Base-by-base conservation (phyloP, 768 basidiomycete genomes). In the Pleurotus djamor region DNA sequence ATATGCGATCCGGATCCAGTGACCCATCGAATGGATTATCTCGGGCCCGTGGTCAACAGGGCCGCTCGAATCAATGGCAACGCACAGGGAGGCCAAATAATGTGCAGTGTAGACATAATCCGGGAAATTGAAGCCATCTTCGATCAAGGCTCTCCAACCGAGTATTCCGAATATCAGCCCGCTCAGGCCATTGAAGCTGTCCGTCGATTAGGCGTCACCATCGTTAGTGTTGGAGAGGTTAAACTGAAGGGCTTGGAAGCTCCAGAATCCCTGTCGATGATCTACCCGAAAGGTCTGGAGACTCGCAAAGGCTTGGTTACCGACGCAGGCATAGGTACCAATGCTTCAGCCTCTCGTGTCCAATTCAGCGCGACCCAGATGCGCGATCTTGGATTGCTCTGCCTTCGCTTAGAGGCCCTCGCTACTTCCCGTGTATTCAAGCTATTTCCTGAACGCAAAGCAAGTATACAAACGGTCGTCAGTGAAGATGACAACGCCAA, bases 21-120 rank as follows among this genome's bases (percentile, higher is more conserved):
- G 68, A 96, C 94, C 4, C 79, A 87, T 60, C 89, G 97, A 48
- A 98, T 99, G 97, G 96, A 98, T 71, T 98, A 98, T 73, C 92
- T 96, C 66, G 96, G 96, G 0, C 89, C 94, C 1, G 93, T 97
- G 85, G 94, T 96, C 64, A 98, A 98, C 72, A 91, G 95, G 35
- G 82, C 96, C 0, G 87, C 96, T 4, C 84, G 96, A 43, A 92
- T 99, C 66, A 84, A 79, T 60, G 86, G 88, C 17, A 83, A 78
- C 59, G 95, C 97, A 0, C 85, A 86, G 7, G 97, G 97, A 5
- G 97, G 97, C 0, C 94, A 98, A 71, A 92, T 98, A 68, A 89
- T 91, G 84, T 89, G 92, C 67, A 94, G 92, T 67, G 83, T 86
- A 3, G 94, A 97, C 59, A 87, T 96, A 64, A 79, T 94, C 55